Evolutionary conservation across 352 stramenopile species (phyloP), one percentile per base, ranked within the genome.

Genomic region (Thalassiosira mediterranea): DNA sequence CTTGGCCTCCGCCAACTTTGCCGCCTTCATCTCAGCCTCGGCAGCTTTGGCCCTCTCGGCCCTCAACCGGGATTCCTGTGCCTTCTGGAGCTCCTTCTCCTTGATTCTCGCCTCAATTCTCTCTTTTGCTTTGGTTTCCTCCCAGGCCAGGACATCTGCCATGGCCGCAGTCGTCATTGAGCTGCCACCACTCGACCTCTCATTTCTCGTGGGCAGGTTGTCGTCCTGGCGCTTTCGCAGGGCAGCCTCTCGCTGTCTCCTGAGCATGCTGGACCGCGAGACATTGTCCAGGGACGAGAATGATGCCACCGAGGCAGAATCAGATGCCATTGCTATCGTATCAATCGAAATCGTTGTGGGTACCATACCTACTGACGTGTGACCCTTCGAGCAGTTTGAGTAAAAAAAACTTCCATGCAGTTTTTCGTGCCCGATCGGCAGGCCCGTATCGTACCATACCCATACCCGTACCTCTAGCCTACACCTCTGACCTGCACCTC

Each of bases 221-320:
- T 72, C 54, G 66, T 67, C 66, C 44, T 66, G 62, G 42, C 61
- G 56, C 37, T 60, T 67, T 63, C 61, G 38, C 61, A 79, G 31
- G 26, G 61, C 61, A 11, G 53, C 52, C 53, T 72, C 54, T 63
- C 70, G 58, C 34, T 79, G 59, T n/a, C 46, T 58, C 61, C 58
- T 56, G 21, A 79, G 61, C 52, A 79, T 72, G 52, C 60, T 79
- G 11, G 52, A 62, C 61, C 60, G 13, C 15, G 58, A 68, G 11
- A 40, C 58, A 46, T 68, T 44, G 26, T 62, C 53, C 26, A 44
- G 25, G 1, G 53, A 62, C 1, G 53, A 44, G 17, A 44, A 62
- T 15, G 53, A 62, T 4, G 34, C 15, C 0, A 52, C 25, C 4
- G 37, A 44, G n/a, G 42, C 38, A 31, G 40, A 44, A 68, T 68